Evolutionary conservation across 495 filamentous ascomycete genomes (phyloP).

Genomic region (Elaphomyces granulatus): DNA sequence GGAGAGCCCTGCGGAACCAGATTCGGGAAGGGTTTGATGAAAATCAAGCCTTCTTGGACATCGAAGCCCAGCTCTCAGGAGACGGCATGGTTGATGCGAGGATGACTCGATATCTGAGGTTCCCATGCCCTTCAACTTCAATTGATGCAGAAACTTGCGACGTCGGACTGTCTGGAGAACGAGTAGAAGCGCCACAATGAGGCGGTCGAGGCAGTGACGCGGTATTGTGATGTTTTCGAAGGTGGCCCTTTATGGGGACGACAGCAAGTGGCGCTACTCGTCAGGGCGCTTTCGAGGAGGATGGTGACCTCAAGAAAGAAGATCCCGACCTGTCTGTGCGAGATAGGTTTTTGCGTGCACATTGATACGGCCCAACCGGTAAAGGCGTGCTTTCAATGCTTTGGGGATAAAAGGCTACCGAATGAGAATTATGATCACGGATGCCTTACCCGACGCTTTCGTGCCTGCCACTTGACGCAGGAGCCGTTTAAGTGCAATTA

Average conservation of each 20-base stretch:
- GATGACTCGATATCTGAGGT: slow-evolving; percentile 9
- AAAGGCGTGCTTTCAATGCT: slow-evolving; percentile 9
- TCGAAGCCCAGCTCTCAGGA: slow-evolving; percentile 13
- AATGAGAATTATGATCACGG: slow-evolving; percentile 9
- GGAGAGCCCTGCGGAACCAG: slow-evolving; percentile 8
- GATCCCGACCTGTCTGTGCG: slow-evolving; percentile 7
- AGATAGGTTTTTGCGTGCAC: slow-evolving; percentile 4
- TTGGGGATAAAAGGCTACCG: neutral
- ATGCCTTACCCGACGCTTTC: slow-evolving; percentile 10
- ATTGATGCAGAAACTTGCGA: slow-evolving; percentile 13
- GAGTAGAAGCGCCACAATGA: slow-evolving; percentile 13
- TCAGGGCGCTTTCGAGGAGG: too few species aligned
- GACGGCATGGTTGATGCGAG: slow-evolving; percentile 10
- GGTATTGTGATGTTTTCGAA: slow-evolving; percentile 13
- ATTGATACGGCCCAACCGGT: slow-evolving; percentile 6
- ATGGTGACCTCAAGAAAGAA: too few species aligned
- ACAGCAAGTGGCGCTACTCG: slow-evolving; percentile 2
- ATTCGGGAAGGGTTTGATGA: slow-evolving; percentile 12
- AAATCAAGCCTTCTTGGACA: slow-evolving; percentile 14
- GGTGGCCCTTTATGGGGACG: slow-evolving; percentile 12
- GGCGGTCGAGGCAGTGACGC: slow-evolving; percentile 7
- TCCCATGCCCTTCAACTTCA: slow-evolving; percentile 12
- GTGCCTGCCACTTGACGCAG: slow-evolving; percentile 6
- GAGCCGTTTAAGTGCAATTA: slow-evolving; percentile 6
- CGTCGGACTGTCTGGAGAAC: slow-evolving; percentile 11